Evolutionary conservation across 1,284 basidiomycete genomes (phyloP).

Genomic region (Apiotrichum akiyoshidainum): DNA sequence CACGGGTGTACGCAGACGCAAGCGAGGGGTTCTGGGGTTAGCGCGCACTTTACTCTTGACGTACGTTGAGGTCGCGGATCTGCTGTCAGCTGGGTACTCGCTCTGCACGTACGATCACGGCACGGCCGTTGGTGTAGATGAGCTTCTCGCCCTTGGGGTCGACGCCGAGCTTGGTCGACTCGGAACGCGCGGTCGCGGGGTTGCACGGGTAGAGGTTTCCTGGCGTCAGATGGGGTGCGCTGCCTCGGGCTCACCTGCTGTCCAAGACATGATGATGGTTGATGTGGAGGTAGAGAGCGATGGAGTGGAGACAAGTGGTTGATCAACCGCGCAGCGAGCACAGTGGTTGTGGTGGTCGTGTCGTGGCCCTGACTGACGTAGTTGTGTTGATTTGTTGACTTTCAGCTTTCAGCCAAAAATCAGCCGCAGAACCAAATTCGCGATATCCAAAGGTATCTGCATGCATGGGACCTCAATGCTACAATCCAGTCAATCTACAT

Average conservation of each 20-base stretch:
- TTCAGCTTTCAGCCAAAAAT: no score
- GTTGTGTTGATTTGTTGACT: background rate
- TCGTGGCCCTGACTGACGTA: background rate
- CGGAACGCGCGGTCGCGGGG: constrained; percentile 60
- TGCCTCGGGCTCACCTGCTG: constrained; percentile 27
- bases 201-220: constrained; percentile 65
- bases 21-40: constrained; percentile 27
- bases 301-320: constrained; percentile 1
- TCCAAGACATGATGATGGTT: constrained; percentile 29
- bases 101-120: constrained; percentile 68
- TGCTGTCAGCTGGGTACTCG: constrained; percentile 33
- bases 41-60: constrained; percentile 13
- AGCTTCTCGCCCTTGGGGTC: constrained; percentile 75
- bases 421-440: no score
- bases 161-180: constrained; percentile 70
- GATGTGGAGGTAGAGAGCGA: background rate
- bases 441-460: background rate
- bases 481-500: constrained; percentile 1
- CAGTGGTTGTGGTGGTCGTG: constrained; percentile 1
- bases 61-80: constrained; percentile 63
- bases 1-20: constrained; percentile 48
- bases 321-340: background rate
- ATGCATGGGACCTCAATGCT: constrained; percentile 8
- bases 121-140: constrained; percentile 79
- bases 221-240: constrained; percentile 8